Conservation (phyloP, 805 yeast genomes). For the Kodamaea kakaduensis region DNA sequence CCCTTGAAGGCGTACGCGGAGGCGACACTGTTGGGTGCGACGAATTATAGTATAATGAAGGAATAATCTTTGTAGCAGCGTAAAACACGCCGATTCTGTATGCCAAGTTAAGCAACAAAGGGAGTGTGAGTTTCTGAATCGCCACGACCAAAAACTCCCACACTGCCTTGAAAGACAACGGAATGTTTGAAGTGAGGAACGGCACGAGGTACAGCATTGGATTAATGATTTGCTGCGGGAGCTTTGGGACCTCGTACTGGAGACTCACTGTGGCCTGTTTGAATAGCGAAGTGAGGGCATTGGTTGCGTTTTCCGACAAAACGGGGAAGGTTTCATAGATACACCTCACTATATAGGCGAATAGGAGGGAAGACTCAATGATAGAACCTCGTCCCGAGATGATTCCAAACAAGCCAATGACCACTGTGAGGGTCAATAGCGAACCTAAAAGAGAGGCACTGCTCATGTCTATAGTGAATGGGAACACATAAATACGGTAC, state of each 20-base stretch:
- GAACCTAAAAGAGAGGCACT: constrained; percentile 86
- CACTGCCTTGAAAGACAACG: constrained; percentile 49
- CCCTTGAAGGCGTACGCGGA: constrained; percentile 35
- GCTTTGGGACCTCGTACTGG: constrained; percentile 31
- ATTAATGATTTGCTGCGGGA: constrained; percentile 31
- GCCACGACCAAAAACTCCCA: constrained; percentile 52
- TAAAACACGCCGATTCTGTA: constrained; percentile 83
- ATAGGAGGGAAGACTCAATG: constrained; percentile 80
- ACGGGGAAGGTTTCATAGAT: constrained; percentile 91
- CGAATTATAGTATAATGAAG: constrained; percentile 53
- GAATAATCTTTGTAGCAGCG: constrained; percentile 92
- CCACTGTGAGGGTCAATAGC: constrained; percentile 67
- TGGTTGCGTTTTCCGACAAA: constrained; percentile 52
- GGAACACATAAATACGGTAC: constrained; percentile 77
- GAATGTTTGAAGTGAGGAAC: constrained; percentile 49
- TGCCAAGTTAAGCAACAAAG: constrained; percentile 75
- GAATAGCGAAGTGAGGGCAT: constrained; percentile 28
- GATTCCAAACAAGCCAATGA: constrained; percentile 80
- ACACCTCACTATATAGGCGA: constrained; percentile 89
- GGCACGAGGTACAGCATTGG: constrained; percentile 32
- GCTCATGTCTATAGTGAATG: constrained; percentile 61
- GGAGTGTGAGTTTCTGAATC: constrained; percentile 67
- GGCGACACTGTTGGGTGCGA: constrained; percentile 32
- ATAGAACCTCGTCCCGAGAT: constrained; percentile 81
- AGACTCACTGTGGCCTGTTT: constrained; percentile 32